Base-by-base conservation (phyloP, 192 early-diverging fungal genomes). In the Coemansia sp. region DNA sequence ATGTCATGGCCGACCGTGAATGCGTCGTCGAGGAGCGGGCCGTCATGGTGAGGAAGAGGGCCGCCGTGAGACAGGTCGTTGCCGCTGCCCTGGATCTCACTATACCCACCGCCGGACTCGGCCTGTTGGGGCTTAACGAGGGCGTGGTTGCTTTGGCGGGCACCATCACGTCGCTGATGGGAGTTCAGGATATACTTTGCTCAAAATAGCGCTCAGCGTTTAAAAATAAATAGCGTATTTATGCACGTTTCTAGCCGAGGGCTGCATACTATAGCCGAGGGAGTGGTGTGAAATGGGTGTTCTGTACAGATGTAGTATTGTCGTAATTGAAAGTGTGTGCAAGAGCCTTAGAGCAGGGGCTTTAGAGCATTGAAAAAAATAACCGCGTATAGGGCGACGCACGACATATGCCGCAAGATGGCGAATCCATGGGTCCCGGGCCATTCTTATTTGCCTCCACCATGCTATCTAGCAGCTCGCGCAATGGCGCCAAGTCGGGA, bases 61-160 rank as follows among this genome's bases (percentile, higher is more conserved):
- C 37, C 42, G 71, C 73, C 19, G 17, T 33, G 35, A 39, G 72
- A 2, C 65, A 70, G 69, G 72, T 84, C 36, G 61, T 79, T 35
- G 61, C 68, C 9, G 40, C 81, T 10, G 72, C 67, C 34, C 74
- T 84, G 24, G 85, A 86, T 45, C 72, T 86, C 33, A 35, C 74
- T 14, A 84, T 86, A 33, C 85, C 85, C 34, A 45, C 66, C 14
- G 73, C 74, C 54, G 73, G 76, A 27, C 79, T 86, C n/a, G 74
- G 69, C 8, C 61, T 80, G 46, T 35, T 85, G 41, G 63, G 62
- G 14, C 48, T 83, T 59, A 81, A 81, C 56, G 85, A 86, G 66
- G 85, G 85, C 40, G 46, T 84, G 29, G 85, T 86, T 19, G 85
- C 77, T 24, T 64, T 84, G 62, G 85, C 85, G 0, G 85, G 85